Percentiles rank a stretch among this genome's conserved stretches.
phyloP scores from a whole-genome alignment of 805 yeast species.

The Cyberlindnera maclurae region DNA sequence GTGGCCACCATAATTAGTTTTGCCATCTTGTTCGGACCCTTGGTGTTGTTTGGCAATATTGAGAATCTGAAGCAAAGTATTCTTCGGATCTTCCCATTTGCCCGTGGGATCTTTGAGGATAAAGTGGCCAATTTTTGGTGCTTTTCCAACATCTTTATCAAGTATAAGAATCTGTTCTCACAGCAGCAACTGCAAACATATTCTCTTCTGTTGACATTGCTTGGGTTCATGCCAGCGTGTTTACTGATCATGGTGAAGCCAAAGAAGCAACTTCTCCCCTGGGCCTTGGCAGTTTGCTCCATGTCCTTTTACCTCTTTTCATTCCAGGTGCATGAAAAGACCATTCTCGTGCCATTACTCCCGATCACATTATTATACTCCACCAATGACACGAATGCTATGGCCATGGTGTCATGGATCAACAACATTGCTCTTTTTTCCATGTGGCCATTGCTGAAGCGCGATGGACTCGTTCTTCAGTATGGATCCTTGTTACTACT shows the following conservation, averaged over 20 bases:
- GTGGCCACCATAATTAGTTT: constrained; percentile 54
- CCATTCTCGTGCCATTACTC: constrained; percentile 78
- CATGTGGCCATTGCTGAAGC: constrained; percentile 76
- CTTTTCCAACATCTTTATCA: constrained; percentile 72
- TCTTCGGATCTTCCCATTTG: constrained; percentile 87
- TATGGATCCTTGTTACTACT: constrained; percentile 53
- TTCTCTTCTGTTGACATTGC: constrained; percentile 47
- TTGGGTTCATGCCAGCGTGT: constrained; percentile 51
- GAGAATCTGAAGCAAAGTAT: constrained; percentile 36
- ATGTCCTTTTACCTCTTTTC: constrained; percentile 86
- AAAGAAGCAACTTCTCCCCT: constrained; percentile 44
- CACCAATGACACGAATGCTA: constrained; percentile 46
- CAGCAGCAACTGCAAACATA: constrained; percentile 50
- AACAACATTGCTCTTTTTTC: constrained; percentile 80
- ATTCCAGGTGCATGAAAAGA: constrained; percentile 94
- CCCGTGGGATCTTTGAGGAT: constrained; percentile 92
- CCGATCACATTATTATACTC: constrained; percentile 66
- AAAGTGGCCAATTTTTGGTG: constrained; percentile 98
- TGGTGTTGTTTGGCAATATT: constrained; percentile 39
- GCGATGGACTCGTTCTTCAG: constrained; percentile 70
- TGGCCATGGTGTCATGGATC: constrained; percentile 82
- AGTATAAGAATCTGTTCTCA: constrained; percentile 52
- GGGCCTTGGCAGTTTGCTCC: constrained; percentile 78
- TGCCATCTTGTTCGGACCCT: constrained; percentile 49
- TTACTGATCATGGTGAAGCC: constrained; percentile 44